These are phyloP conservation scores for Botrytis aclada DNA, from an alignment of 2,329 filamentous ascomycete genomes.

Conservation along the genomic window DNA sequence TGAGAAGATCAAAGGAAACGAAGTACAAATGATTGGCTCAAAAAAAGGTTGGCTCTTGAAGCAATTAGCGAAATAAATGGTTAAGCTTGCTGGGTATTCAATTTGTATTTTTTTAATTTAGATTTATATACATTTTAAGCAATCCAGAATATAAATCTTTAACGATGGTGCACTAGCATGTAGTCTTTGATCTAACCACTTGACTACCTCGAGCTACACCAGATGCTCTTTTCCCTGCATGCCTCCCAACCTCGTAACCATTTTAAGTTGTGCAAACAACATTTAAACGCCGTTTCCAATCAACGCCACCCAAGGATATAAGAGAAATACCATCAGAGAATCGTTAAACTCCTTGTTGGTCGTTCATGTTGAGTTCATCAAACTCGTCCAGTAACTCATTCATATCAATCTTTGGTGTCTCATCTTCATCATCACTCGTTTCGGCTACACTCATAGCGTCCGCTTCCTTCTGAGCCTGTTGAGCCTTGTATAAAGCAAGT, in stretches of 20 bases:
- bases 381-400: slow-evolving; percentile 87
- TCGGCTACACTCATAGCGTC: slow-evolving; percentile 68
- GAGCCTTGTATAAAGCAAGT: slow-evolving; percentile 78
- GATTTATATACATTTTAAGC: background rate
- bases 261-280: slow-evolving; percentile 14
- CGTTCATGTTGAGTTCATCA: slow-evolving; percentile 72
- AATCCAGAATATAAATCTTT: background rate
- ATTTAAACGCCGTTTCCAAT: slow-evolving; percentile 10
- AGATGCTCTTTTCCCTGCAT: background rate
- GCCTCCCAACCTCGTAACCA: background rate
- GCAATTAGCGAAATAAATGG: background rate
- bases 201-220: slow-evolving; percentile 4
- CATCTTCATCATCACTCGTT: slow-evolving; percentile 60
- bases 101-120: background rate
- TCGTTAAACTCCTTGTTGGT: slow-evolving; percentile 24
- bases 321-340: slow-evolving; percentile 15
- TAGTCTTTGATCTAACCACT: background rate
- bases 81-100: background rate
- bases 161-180: background rate
- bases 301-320: slow-evolving; percentile 19
- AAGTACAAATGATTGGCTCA: background rate
- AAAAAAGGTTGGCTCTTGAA: background rate
- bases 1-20: background rate
- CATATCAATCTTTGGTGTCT: slow-evolving; percentile 69
- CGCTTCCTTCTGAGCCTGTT: slow-evolving; percentile 46